phyloP scores from a whole-genome alignment of 2,329 filamentous ascomycete species.

The Penicillium sumatraense region DNA sequence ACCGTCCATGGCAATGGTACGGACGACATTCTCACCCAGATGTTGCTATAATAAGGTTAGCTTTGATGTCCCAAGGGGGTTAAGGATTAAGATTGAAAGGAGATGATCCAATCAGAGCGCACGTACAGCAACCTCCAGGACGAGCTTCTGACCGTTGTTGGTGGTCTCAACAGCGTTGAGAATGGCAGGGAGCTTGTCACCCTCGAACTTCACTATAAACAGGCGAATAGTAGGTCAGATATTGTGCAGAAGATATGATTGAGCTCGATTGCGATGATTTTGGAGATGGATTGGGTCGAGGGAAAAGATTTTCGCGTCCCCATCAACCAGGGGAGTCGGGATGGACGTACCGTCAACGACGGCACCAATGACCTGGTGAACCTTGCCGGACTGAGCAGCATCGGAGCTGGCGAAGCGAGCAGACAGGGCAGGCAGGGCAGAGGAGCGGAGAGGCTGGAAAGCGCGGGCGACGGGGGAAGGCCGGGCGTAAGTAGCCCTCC shows the following conservation, averaged over 20 bases:
- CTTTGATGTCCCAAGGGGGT: conserved; percentile 9
- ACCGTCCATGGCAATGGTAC: conserved; percentile 99
- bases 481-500: conserved; percentile 63
- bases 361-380: conserved; percentile 92
- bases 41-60: conserved; percentile 73
- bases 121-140: conserved; percentile 94
- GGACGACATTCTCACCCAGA: conserved; percentile 97
- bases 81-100: conserved; percentile 19
- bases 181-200: conserved; percentile 91
- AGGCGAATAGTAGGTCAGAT: conserved; percentile 36
- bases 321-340: conserved; percentile 23
- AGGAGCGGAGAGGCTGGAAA: conserved; percentile 61
- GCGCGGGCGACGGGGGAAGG: conserved; percentile 59
- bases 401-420: conserved; percentile 67
- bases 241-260: conserved; percentile 25
- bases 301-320: conserved; percentile 50
- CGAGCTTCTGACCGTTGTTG: conserved; percentile 92
- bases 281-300: conserved; percentile 43
- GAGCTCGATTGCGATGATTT: conserved; percentile 35
- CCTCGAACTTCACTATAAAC: conserved; percentile 89
- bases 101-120: conserved; percentile 25
- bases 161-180: conserved; percentile 92
- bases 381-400: conserved; percentile 63
- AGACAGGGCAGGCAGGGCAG: conserved; percentile 62
- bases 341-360: conserved; percentile 86